Base-by-base conservation (phyloP, 345 rosid species). In the Trapa incisa region DNA sequence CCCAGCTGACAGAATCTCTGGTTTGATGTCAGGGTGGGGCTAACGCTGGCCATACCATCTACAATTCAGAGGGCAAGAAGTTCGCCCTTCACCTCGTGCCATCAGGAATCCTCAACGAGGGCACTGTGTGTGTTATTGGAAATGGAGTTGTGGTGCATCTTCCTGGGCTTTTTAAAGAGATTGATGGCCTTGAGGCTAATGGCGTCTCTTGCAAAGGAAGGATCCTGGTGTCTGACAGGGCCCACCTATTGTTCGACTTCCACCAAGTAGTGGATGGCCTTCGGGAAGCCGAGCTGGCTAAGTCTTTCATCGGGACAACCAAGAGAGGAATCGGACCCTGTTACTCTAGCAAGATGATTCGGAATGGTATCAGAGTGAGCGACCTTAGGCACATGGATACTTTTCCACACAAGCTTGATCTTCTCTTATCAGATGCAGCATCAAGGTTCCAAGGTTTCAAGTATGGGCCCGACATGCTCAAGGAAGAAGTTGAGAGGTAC, bases 71-170 rank as follows among this genome's bases (percentile, higher is more conserved):
- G 70, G 99, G 97, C 13, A 90, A 87, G 83, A 93, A 91, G 72
- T 93, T 93, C 72, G 97, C 97, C 1, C 89, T 90, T 74, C 99
- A 91, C 74, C 91, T 93, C 77, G 97, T 93, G 66, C 97, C 99
- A 14, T 93, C 99, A 0, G 99, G 97, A n/a, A 90, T 93, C 47
- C 80, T 93, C 54, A 91, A 90, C 43, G 89, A 93, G 80, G 96
- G 79, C 37, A 88, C 97, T 3, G 77, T 87, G 8, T 93, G 99
- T 75, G 87, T 91, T 37, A 91, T 93, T 50, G 99, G 99, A 35
- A 93, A 91, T 52, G 99, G 97, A 39, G 97, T 93, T 47, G 99
- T 93, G 47, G 97, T 90, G 57, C 96, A 90, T 75, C 77, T 93
- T 47, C 97, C 96, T 3, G 91, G 91, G 48, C 67, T 93, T 38